Evolutionary conservation across 2,329 filamentous ascomycete species (phyloP).

Genomic region (Penicillium sp.): DNA sequence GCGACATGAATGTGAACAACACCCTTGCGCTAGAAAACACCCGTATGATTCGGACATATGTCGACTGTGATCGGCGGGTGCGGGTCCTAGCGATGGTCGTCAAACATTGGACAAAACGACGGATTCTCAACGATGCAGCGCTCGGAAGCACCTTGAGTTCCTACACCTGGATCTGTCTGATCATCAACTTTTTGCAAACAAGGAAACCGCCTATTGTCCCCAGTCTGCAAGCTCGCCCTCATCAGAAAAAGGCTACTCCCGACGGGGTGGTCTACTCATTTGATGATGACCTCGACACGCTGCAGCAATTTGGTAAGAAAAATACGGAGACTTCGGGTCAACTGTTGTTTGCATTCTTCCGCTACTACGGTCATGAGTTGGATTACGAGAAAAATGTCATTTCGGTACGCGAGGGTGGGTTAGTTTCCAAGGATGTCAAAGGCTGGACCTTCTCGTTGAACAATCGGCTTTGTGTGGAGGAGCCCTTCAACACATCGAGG

Average conservation of each 20-base stretch:
- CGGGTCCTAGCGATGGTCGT: conserved; percentile 92
- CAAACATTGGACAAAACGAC: conserved; percentile 93
- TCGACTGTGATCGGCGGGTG: conserved; percentile 86
- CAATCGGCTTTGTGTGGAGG: conserved; percentile 89
- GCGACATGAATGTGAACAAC: conserved; percentile 99
- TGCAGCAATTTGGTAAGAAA: conserved; percentile 69
- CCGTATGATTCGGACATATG: conserved; percentile 95
- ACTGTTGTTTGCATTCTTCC: conserved; percentile 93
- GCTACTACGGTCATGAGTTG: conserved; percentile 89
- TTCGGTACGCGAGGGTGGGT: conserved; percentile 77
- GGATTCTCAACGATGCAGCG: conserved; percentile 95
- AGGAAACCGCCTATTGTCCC: conserved; percentile 81
- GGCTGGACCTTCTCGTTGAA: conserved; percentile 78
- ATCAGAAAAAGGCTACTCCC: conserved; percentile 59
- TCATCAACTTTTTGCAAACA: conserved; percentile 92
- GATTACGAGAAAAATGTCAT: conserved; percentile 82
- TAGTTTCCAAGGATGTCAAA: conserved; percentile 80
- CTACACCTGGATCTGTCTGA: conserved; percentile 99
- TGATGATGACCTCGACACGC: conserved; percentile 75
- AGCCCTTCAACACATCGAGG: conserved; percentile 85
- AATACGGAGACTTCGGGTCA: conserved; percentile 82
- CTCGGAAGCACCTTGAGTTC: conserved; percentile 94
- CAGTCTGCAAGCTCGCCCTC: conserved; percentile 71
- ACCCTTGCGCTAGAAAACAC: conserved; percentile 93
- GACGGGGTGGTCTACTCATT: conserved; percentile 73